These are phyloP conservation scores for Camellia oleifera DNA, from an alignment of 179 eudicot genomes.

Conservation along the genomic window DNA sequence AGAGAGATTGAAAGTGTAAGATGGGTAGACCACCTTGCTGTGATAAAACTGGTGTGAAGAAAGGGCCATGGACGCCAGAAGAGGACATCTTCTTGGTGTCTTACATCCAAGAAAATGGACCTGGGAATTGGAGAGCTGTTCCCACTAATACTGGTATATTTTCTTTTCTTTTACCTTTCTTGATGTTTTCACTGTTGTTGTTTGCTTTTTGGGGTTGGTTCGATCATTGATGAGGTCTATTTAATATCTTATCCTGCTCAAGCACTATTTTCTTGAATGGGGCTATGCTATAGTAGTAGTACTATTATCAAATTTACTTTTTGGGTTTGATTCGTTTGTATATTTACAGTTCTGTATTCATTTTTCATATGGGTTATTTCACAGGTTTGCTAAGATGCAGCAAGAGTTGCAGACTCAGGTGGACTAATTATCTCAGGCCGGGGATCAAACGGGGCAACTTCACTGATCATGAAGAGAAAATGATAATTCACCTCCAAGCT, in stretches of 20 bases:
- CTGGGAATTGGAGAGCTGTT: slow-evolving; percentile 92
- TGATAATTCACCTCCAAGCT: slow-evolving; percentile 89
- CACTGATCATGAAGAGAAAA: slow-evolving; percentile 75
- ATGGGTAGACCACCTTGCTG: slow-evolving; percentile 94
- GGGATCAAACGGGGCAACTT: slow-evolving; percentile 85
- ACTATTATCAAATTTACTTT: not conserved
- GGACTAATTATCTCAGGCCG: slow-evolving; percentile 92
- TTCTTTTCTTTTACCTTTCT: not conserved
- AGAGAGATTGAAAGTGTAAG: slow-evolving; percentile 6
- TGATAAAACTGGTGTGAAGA: slow-evolving; percentile 76
- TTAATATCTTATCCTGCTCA: slow-evolving; percentile 28
- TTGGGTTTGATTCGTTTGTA: not conserved
- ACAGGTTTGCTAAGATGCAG: slow-evolving; percentile 84
- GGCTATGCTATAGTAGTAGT: not conserved
- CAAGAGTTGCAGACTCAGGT: slow-evolving; percentile 83
- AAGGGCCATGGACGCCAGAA: slow-evolving; percentile 97
- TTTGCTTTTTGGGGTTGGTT: slow-evolving; percentile 32
- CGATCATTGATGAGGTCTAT: slow-evolving; percentile 42
- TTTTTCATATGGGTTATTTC: not conserved
- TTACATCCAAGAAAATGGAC: slow-evolving; percentile 86
- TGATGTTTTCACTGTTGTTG: not conserved
- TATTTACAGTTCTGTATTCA: not conserved
- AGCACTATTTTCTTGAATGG: slow-evolving; percentile 12
- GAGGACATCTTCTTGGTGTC: slow-evolving; percentile 85
- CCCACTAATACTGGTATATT: slow-evolving; percentile 71